Conservation (phyloP, 257 asterid species). For the Rubia yunnanensis region DNA sequence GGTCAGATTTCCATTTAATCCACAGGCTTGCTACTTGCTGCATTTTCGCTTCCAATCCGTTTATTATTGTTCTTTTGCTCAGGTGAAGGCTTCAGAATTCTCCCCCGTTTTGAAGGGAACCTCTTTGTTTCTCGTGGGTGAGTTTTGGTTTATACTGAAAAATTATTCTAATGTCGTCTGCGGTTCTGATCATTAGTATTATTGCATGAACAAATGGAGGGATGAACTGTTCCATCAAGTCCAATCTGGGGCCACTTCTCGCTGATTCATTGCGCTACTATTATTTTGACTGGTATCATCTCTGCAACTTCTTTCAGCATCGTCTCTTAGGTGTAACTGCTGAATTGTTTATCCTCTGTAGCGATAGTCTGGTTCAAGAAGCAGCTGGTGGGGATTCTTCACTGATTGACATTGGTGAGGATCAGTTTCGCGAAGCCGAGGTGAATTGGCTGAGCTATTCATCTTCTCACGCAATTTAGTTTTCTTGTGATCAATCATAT, state of each 20-base stretch:
- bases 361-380: constrained; percentile 78
- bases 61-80: constrained; percentile 25
- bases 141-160: constrained; percentile 21
- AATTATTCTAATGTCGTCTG: neutral
- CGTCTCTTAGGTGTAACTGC: neutral
- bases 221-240: constrained; percentile 60
- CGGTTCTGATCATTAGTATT: neutral
- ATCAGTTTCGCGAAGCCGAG: constrained; percentile 68
- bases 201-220: constrained; percentile 25
- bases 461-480: neutral
- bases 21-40: neutral
- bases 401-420: constrained; percentile 43
- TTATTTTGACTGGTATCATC: constrained; percentile 65
- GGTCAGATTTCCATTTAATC: constrained; percentile 32
- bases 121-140: constrained; percentile 77
- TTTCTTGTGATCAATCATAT: neutral
- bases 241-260: constrained; percentile 56
- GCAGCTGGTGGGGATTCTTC: constrained; percentile 68
- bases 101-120: constrained; percentile 74
- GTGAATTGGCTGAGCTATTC: constrained; percentile 22
- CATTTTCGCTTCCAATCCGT: neutral
- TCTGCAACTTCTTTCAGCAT: neutral
- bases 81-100: constrained; percentile 63
- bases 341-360: constrained; percentile 11
- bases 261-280: constrained; percentile 76